Evolutionary conservation across 2,329 filamentous ascomycete species (phyloP), one percentile per base, ranked within the genome.

Genomic region (Curvularia eragrostidis): DNA sequence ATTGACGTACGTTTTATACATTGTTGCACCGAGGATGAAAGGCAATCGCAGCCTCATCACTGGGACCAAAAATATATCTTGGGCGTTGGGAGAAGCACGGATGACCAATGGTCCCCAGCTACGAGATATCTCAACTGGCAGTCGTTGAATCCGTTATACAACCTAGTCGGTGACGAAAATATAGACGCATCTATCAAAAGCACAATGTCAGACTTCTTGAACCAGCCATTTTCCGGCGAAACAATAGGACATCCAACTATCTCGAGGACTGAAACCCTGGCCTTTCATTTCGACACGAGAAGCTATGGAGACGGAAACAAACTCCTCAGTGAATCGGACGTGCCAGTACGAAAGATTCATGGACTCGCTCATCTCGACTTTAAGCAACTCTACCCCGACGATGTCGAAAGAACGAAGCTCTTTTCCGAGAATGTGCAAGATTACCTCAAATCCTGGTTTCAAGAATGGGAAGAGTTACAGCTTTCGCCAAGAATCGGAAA

Each of bases 321-420:
- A 48, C 19, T 38, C 2, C 18, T 65, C 13, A 44, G 51, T 28
- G 30, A 56, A 38, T 48, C 59, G 15, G 48, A 59, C 3, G 47
- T 66, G 15, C 62, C 64, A 13, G 15, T 58, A 5, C 59, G 64
- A n/a, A 46, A 24, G n/a, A 52, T 64, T 3, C n/a, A 56, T 6
- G 61, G 55, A 15, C 46, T 64, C 0, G 49, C 42, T 10, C 59
- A 64, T 41, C 54, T 64, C 12, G 41, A 53, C 5, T 64, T 64
- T 21, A 39, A 61, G 23, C 44, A n/a, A 3, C 54, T 66, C 13
- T 62, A 61, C 41, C 47, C 57, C 12, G 18, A 48, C 32, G 50
- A 56, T 12, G 5, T 18, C 10, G 5, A 41, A 15, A 48, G 30
- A 21, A 38, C 51, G 18, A 41, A 41, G 10, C 15, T 18, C 7